phyloP scores from a whole-genome alignment of 495 filamentous ascomycete genomes.

The Xylaria longipes region DNA sequence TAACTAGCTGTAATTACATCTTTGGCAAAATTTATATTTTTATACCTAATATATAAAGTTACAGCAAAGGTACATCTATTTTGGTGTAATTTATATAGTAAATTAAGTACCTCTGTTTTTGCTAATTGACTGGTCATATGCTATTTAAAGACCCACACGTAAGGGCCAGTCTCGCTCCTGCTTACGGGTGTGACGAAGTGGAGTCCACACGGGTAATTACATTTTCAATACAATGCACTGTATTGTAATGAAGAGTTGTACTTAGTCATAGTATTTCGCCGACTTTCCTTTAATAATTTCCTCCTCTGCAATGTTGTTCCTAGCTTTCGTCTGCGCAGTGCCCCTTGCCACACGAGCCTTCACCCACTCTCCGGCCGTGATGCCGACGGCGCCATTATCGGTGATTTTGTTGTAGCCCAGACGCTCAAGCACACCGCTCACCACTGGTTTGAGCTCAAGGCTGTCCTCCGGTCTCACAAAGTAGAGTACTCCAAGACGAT shows the following conservation, averaged over 20 bases:
- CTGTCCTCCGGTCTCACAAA: slow-evolving; percentile 48
- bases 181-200: too few relatives aligned
- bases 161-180: too few relatives aligned
- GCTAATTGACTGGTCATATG: too few relatives aligned
- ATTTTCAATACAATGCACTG: neutral
- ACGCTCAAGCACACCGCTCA: slow-evolving; percentile 37
- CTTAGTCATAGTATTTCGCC: slow-evolving; percentile 40
- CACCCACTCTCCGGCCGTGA: slow-evolving; percentile 51
- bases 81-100: too few relatives aligned
- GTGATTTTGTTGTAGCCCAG: slow-evolving; percentile 42
- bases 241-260: neutral
- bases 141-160: too few relatives aligned
- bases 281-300: slow-evolving; percentile 38
- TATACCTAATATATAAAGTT: too few relatives aligned
- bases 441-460: slow-evolving; percentile 42
- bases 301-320: slow-evolving; percentile 36
- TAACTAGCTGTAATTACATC: too few relatives aligned
- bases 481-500: slow-evolving; percentile 59
- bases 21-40: too few relatives aligned
- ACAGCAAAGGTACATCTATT: too few relatives aligned
- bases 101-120: too few relatives aligned
- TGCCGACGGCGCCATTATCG: slow-evolving; percentile 45
- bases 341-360: slow-evolving; percentile 45
- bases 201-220: too few relatives aligned
- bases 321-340: slow-evolving; percentile 27